Conservation (phyloP, 2,329 filamentous ascomycete species). For the Chalara sp. region DNA sequence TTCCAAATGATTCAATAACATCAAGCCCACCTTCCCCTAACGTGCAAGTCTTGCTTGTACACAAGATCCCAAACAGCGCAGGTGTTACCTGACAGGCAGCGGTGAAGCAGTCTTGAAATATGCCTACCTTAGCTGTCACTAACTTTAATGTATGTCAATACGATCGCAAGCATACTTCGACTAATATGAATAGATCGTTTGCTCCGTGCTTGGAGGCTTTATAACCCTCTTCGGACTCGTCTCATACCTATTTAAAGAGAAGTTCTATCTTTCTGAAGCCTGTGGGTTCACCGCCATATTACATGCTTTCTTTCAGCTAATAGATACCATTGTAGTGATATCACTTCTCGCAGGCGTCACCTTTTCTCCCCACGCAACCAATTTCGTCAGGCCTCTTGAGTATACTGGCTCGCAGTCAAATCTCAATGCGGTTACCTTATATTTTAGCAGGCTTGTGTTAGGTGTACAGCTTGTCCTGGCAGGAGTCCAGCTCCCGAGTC, state of each 20-base stretch:
- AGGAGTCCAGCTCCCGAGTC: constrained; percentile 78
- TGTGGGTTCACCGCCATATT: constrained; percentile 42
- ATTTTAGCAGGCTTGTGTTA: constrained; percentile 80
- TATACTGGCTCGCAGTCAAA: constrained; percentile 59
- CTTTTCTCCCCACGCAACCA: constrained; percentile 71
- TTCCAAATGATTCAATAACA: constrained; percentile 36
- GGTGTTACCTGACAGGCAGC: constrained; percentile 28
- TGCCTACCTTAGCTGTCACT: constrained; percentile 42
- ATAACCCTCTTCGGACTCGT: constrained; percentile 86
- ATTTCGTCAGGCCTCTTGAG: constrained; percentile 67
- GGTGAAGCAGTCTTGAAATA: constrained; percentile 16
- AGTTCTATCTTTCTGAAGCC: constrained; percentile 85
- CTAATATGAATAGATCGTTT: constrained; percentile 29
- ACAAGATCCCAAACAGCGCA: constrained; percentile 32
- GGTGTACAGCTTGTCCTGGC: constrained; percentile 87
- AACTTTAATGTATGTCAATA: constrained; percentile 36
- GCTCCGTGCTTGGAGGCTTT: constrained; percentile 73
- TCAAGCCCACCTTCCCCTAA: constrained; percentile 15
- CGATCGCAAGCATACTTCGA: background rate
- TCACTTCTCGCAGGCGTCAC: constrained; percentile 71
- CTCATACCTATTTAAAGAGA: constrained; percentile 83
- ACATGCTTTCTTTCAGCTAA: background rate
- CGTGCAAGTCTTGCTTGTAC: constrained; percentile 25
- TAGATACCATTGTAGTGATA: constrained; percentile 52
- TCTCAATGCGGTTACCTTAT: constrained; percentile 68